Evolutionary conservation across 2,329 filamentous ascomycete species (phyloP).

Genomic region (Atkinsonella texensis): DNA sequence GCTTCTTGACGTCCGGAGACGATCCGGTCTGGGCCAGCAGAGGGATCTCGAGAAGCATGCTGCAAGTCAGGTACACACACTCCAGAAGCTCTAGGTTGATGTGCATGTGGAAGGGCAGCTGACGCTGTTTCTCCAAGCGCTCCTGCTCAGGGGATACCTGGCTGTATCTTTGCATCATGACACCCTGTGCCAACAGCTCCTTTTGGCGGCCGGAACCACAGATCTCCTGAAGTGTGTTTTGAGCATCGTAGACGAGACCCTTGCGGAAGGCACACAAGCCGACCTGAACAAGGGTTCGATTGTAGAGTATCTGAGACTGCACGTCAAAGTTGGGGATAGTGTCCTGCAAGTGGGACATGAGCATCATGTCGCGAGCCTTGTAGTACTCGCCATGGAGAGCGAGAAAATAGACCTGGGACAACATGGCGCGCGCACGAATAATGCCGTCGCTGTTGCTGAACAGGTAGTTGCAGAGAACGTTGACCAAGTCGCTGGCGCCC

Average conservation of each 20-base stretch:
- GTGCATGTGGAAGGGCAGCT: conserved; percentile 99
- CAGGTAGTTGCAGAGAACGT: conserved; percentile 85
- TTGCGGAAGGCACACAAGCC: conserved; percentile 97
- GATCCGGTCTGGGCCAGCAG: conserved; percentile 94
- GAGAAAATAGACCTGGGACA: conserved; percentile 97
- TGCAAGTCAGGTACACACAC: conserved; percentile 97
- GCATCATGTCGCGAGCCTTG: conserved; percentile 95
- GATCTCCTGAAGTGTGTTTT: conserved; percentile 95
- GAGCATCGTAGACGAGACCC: conserved; percentile 91
- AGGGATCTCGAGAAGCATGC: conserved; percentile 97
- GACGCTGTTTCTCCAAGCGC: conserved; percentile 89
- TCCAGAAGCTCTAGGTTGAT: conserved; percentile 98
- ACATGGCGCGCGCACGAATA: conserved; percentile 89
- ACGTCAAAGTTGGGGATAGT: conserved; percentile 95
- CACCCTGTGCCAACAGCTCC: conserved; percentile 92
- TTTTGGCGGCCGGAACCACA: conserved; percentile 96
- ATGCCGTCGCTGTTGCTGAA: conserved; percentile 93
- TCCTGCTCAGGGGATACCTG: conserved; percentile 97
- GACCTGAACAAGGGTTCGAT: conserved; percentile 93
- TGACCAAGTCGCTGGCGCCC: conserved; percentile 66
- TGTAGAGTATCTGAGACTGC: conserved; percentile 95
- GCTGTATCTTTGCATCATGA: conserved; percentile 94
- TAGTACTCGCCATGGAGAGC: conserved; percentile 97
- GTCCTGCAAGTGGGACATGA: conserved; percentile 98
- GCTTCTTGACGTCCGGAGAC: conserved; percentile 92